Evolutionary conservation across 164 flowering plant genomes (phyloP), one percentile per base, ranked within the genome.

Genomic region (Chimonanthus salicifolius): DNA sequence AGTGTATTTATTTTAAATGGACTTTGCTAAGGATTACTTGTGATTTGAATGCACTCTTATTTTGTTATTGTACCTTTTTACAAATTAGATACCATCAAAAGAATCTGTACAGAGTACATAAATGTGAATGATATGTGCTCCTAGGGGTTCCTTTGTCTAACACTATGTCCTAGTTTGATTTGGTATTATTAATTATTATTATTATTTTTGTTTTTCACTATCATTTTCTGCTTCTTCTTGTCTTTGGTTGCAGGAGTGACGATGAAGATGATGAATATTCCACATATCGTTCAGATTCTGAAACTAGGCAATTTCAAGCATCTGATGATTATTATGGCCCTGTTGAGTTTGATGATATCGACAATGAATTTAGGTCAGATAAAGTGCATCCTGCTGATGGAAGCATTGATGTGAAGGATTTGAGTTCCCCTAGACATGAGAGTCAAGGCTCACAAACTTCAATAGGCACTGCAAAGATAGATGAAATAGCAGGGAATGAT

Each of bases 231-330:
- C 54, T 62, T 79, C 13, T 20, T 71, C 66, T 73, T 13, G 68
- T 60, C 74, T 75, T 75, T 76, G 78, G 72, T 54, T 62, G 71
- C 83, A 88, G 97, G 90, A 91, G 89, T 80, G 92, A 88, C 70
- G 88, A 87, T 58, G 94, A 91, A 0, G 87, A 88, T 51, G 89
- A 88, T 75, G 95, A 85, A 66, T 88, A 82, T 79, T 82, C 82
- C 68, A 77, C 73, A 50, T 88, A 86, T 77, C 89, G 51, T 54
- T 77, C 84, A 69, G 91, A 85, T 79, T 80, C 88, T 20, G 85
- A 80, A 77, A 54, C 83, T 45, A 77, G 87, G 76, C 82, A 80
- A 71, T 90, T 73, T 77, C 67, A 83, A 71, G 85, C 76, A 70
- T 78, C 68, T 33, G 78, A 80, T 82, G 84, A 74, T 68, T 88